Percentiles rank a stretch among this genome's conserved stretches.
Conservation (phyloP, 352 stramenopile genomes). For the Globisporangium iwayamae region DNA sequence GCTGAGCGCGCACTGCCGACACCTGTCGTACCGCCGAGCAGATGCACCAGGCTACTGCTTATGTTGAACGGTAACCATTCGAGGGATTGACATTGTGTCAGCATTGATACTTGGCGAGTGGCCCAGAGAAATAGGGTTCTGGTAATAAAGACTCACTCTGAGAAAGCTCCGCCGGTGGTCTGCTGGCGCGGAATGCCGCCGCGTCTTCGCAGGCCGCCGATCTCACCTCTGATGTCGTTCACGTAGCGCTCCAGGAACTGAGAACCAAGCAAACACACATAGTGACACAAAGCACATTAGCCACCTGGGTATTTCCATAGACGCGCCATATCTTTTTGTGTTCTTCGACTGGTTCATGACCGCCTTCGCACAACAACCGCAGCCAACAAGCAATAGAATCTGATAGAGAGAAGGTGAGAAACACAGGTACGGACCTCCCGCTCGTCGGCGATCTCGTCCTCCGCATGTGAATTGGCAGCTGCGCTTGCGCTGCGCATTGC, state of each 20-base stretch:
- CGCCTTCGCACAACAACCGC: not conserved
- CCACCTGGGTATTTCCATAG: not conserved
- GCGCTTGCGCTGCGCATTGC: not conserved
- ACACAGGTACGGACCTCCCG: constrained; percentile 11
- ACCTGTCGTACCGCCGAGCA: constrained; percentile 31
- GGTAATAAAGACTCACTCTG: constrained; percentile 7
- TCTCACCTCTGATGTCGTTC: constrained; percentile 34
- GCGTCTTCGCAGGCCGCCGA: constrained; percentile 20
- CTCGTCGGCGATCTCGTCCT: constrained; percentile 10
- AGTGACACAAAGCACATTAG: not conserved
- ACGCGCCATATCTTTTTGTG: not conserved
- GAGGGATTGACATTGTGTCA: not conserved
- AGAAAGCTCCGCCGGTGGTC: constrained; percentile 11
- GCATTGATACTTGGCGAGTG: not conserved
- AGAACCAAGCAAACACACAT: not conserved
- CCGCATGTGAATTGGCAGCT: not conserved
- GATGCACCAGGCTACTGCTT: constrained; percentile 41
- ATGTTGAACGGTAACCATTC: not conserved
- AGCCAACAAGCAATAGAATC: not conserved
- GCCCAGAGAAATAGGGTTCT: not conserved
- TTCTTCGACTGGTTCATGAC: not conserved
- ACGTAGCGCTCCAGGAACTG: constrained; percentile 22
- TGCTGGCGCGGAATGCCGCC: constrained; percentile 9
- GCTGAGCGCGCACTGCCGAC: constrained; percentile 20
- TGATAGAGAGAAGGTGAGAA: not conserved